Conservation (phyloP, 2,329 filamentous ascomycete genomes). For the Furcasterigmium furcatum region DNA sequence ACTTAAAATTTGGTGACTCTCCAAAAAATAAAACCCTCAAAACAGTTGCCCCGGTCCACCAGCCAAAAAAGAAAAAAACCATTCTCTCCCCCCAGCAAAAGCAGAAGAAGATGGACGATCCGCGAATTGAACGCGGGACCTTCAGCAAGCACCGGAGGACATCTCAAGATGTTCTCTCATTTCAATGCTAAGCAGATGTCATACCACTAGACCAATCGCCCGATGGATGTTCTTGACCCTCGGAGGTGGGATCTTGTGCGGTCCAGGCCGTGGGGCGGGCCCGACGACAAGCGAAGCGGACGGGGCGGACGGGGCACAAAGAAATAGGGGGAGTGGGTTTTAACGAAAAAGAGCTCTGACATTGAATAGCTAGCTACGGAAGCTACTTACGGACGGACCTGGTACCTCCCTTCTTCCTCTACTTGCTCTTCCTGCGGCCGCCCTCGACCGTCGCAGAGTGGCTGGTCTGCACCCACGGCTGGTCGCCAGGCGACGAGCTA, state of each 20-base stretch:
- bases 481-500: neutral
- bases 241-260: too few relatives aligned
- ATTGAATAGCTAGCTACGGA: too few relatives aligned
- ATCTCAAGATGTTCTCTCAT: neutral
- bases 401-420: too few relatives aligned
- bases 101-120: neutral
- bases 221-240: neutral
- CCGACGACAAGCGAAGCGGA: neutral
- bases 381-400: too few relatives aligned
- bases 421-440: too few relatives aligned
- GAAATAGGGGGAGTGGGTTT: neutral
- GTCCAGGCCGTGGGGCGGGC: neutral
- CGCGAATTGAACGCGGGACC: constrained; percentile 1
- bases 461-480: neutral
- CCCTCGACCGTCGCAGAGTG: neutral
- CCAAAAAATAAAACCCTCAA: too few relatives aligned
- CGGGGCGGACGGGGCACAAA: neutral
- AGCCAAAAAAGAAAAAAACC: too few relatives aligned
- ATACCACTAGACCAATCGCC: constrained; percentile 1
- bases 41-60: too few relatives aligned
- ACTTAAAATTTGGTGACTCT: too few relatives aligned
- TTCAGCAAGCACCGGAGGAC: neutral
- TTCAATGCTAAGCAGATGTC: neutral
- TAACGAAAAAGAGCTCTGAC: neutral
- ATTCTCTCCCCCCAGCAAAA: too few relatives aligned